A percentile compares a stretch with the other conserved stretches of the same genome.
phyloP scores from a whole-genome alignment of 371 early-diverging fungal species.

The Mortierella sp. region DNA sequence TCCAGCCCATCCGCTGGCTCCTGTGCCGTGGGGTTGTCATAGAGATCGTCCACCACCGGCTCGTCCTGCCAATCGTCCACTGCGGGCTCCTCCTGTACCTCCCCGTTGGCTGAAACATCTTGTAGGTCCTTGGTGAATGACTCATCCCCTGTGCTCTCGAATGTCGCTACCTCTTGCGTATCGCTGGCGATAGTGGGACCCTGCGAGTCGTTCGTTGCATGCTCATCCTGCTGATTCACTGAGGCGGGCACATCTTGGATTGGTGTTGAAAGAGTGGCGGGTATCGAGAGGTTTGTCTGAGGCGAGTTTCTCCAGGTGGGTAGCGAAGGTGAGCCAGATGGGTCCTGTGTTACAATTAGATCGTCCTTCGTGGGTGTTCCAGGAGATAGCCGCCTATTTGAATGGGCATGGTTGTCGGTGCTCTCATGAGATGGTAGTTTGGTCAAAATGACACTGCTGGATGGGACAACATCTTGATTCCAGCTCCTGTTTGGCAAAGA shows the following conservation, averaged over 20 bases:
- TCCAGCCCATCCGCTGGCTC: not conserved
- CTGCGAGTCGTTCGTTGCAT: not conserved
- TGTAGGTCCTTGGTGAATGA: not conserved
- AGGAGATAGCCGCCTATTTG: not conserved
- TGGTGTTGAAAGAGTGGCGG: slow-evolving; percentile 9
- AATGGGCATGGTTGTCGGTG: not conserved
- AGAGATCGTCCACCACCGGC: not conserved
- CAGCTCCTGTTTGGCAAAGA: not conserved
- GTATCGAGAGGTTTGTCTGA: slow-evolving; percentile 16
- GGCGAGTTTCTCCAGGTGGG: slow-evolving; percentile 35
- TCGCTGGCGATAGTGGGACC: not conserved
- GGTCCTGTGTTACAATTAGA: not conserved
- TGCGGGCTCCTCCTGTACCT: not conserved
- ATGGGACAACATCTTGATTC: not conserved
- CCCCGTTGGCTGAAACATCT: not conserved
- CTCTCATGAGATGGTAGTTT: not conserved
- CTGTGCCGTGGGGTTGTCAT: not conserved
- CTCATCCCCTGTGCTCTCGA: not conserved
- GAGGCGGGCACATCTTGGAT: not conserved
- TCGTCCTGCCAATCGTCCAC: not conserved
- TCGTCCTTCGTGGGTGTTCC: not conserved
- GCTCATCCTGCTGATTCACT: not conserved
- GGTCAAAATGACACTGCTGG: not conserved
- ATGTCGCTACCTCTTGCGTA: not conserved
- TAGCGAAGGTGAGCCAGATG: not conserved